Conservation (phyloP, 164 flowering plant species). For the Dillenia turbinata region DNA sequence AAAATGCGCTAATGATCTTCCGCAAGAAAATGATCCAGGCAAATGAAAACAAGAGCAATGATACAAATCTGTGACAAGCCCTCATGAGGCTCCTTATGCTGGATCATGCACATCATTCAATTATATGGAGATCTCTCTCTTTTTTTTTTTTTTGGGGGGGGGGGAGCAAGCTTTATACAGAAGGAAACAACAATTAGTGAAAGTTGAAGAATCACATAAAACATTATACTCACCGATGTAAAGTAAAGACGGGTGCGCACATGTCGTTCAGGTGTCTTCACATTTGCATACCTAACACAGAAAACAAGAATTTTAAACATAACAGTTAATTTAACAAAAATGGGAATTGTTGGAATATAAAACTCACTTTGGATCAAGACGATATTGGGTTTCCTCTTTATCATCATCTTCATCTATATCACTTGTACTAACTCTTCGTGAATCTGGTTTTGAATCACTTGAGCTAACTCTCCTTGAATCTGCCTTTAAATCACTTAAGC, state of each 20-base stretch:
- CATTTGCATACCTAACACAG: conserved; percentile 85
- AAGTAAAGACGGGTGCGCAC: conserved; percentile 97
- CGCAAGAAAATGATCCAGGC: too few species aligned
- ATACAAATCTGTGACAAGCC: too few species aligned
- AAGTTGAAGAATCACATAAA: neutral
- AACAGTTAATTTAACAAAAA: neutral
- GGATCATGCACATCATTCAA: too few species aligned
- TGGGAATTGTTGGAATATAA: conserved; percentile 3
- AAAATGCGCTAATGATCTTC: too few species aligned
- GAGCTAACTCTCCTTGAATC: conserved; percentile 34
- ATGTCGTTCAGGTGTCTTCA: conserved; percentile 94
- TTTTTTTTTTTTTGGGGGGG: too few species aligned
- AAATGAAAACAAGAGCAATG: too few species aligned
- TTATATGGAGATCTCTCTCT: too few species aligned
- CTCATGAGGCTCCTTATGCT: too few species aligned
- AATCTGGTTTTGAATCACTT: conserved; percentile 10
- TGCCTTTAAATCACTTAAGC: conserved; percentile 22
- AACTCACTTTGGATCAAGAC: conserved; percentile 86
- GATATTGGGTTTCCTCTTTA: conserved; percentile 94
- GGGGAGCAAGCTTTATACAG: neutral
- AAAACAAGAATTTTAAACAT: neutral
- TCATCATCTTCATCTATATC: conserved; percentile 96
- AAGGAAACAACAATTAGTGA: neutral
- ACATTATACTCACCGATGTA: conserved; percentile 74
- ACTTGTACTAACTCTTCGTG: conserved; percentile 58